A percentile compares a stretch with the other conserved stretches of the same genome.
These are phyloP conservation scores for Halophytophthora polymorphica DNA, from an alignment of 352 stramenopile species.

Conservation along the genomic window DNA sequence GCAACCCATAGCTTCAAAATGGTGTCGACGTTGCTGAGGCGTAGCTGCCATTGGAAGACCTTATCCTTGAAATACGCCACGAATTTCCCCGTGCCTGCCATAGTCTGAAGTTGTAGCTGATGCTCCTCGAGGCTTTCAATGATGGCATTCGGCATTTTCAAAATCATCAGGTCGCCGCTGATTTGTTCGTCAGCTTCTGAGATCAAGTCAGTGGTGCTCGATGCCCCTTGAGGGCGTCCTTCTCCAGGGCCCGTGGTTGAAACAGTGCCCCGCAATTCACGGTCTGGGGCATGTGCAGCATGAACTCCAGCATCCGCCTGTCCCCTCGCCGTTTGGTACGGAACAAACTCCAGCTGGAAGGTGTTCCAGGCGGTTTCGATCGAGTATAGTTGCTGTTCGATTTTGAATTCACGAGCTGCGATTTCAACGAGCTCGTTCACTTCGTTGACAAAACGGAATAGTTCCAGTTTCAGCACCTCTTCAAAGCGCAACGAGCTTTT, in stretches of 20 bases:
- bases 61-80: constrained; percentile 95
- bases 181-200: constrained; percentile 19
- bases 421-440: constrained; percentile 95
- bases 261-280: constrained; percentile 1
- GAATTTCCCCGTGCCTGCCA: constrained; percentile 96
- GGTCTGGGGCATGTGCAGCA: constrained; percentile 1
- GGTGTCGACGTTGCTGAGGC: constrained; percentile 90
- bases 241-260: not conserved
- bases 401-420: constrained; percentile 96
- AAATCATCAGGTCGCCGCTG: constrained; percentile 85
- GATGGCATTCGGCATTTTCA: constrained; percentile 90
- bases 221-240: not conserved
- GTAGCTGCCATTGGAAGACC: constrained; percentile 93
- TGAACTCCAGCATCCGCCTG: constrained; percentile 5
- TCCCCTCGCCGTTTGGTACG: constrained; percentile 77
- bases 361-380: constrained; percentile 90
- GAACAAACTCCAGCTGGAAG: constrained; percentile 91
- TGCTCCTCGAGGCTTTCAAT: constrained; percentile 94
- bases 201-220: constrained; percentile 3
- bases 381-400: constrained; percentile 93
- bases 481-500: constrained; percentile 76
- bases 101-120: constrained; percentile 94
- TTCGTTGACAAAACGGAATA: constrained; percentile 91
- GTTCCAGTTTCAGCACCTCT: constrained; percentile 91
- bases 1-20: constrained; percentile 92